Base-by-base conservation (phyloP, 1,139 yeast genomes). In the Meyerozyma elateridarum region DNA sequence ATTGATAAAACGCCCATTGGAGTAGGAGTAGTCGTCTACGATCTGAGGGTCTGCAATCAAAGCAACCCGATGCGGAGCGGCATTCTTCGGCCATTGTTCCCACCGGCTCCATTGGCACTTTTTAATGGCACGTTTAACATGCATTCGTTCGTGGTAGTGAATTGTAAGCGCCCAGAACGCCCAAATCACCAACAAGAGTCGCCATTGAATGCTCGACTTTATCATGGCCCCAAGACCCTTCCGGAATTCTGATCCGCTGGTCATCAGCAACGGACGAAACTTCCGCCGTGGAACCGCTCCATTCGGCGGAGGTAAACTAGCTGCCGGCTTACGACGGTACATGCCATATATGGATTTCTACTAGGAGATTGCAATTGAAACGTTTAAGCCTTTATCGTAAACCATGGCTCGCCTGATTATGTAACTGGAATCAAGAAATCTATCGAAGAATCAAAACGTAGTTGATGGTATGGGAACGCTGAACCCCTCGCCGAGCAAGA, bases 1-100 rank as follows among this genome's bases (percentile, higher is more conserved):
- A 41, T 76, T 70, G 15, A 76, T 40, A 1, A 66, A 24, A 45
- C 79, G 61, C 2, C 64, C 70, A 6, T 17, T 22, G 4, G 84
- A 83, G 48, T 82, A 82, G 0, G 91, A 78, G 51, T 80, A 73
- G 30, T 68, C 79, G 50, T 91, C 97, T 43, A 89, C 83, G 26
- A 91, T 67, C 52, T 91, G 97, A 0, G 97, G 97, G 52, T 91
- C 98, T 0, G 96, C 97, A 28, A 85, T 66, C 12, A 91, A 53
- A 0, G 84, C 82, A 2, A 89, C 64, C 32, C 80, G 70, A 44
- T 80, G 79, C 0, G 87, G 77, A 1, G 46, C 41, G 0, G 53
- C 48, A 4, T 38, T 41, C 6, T 52, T 40, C 5, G 51, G 52
- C 80, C 82, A 76, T 2, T 50, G 31, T 40, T 81, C 87, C 87